Conservation (phyloP, 2,329 filamentous ascomycete species). For the Calycina herbarum region DNA sequence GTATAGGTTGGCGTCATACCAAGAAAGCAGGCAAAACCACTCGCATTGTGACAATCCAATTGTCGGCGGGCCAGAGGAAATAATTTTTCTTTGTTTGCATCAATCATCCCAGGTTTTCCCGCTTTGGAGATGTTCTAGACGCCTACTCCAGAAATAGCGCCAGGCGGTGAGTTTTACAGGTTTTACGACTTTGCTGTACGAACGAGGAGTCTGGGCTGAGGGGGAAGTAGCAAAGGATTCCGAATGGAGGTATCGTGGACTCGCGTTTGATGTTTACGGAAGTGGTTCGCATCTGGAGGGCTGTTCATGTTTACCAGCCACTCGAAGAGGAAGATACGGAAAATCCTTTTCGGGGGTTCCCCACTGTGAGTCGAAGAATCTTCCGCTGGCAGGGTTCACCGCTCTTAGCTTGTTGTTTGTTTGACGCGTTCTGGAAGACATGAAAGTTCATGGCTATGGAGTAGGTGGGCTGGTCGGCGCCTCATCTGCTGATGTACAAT, state of each 20-base stretch:
- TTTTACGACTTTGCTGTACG: neutral
- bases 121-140: constrained; percentile 12
- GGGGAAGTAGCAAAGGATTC: neutral
- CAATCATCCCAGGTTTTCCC: too few relatives aligned
- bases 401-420: constrained; percentile 14
- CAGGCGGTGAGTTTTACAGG: constrained; percentile 21
- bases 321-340: constrained; percentile 19
- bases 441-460: neutral
- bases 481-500: constrained; percentile 10
- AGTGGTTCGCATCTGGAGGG: constrained; percentile 10
- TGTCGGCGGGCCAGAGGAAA: constrained; percentile 9
- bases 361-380: constrained; percentile 5
- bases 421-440: neutral
- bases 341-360: constrained; percentile 19
- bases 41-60: constrained; percentile 18
- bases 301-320: constrained; percentile 24
- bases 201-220: constrained; percentile 1
- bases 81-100: constrained; percentile 16
- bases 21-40: constrained; percentile 11
- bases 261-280: constrained; percentile 10
- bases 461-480: neutral
- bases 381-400: constrained; percentile 26
- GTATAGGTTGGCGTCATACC: constrained; percentile 21
- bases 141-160: constrained; percentile 14
- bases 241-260: neutral